Conservation (phyloP, 305 asterid species). For the Fraxinus baroniana region DNA sequence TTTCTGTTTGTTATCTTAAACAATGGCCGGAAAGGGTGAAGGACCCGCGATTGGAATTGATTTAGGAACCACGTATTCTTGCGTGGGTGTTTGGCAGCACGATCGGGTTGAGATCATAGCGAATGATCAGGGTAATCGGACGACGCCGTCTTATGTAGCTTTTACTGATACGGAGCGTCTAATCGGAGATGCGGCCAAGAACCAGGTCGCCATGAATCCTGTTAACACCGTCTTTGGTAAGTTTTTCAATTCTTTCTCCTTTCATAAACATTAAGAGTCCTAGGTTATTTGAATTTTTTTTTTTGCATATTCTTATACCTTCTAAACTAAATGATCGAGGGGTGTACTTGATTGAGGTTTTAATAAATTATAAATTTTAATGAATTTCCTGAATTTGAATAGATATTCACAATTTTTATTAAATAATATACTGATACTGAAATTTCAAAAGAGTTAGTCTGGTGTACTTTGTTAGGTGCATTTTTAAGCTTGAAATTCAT, state of each 20-base stretch:
- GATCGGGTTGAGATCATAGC: slow-evolving; percentile 50
- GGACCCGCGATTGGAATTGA: slow-evolving; percentile 17
- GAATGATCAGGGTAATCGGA: slow-evolving; percentile 47
- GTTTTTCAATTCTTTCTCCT: not conserved
- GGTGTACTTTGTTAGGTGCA: no score
- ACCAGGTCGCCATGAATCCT: slow-evolving; percentile 50
- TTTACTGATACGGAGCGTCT: slow-evolving; percentile 45
- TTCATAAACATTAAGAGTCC: no score
- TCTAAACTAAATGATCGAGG: no score
- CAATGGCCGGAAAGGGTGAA: not conserved
- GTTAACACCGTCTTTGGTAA: slow-evolving; percentile 45
- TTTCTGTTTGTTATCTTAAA: not conserved
- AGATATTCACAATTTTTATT: no score
- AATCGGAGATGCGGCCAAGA: slow-evolving; percentile 44
- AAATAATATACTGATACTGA: no score
- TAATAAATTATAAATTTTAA: no score
- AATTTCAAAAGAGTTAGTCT: no score
- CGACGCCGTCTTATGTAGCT: slow-evolving; percentile 44
- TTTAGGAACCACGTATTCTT: slow-evolving; percentile 44
- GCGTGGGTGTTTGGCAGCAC: slow-evolving; percentile 51
- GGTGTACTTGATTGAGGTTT: no score
- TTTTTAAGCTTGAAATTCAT: no score
- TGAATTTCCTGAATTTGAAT: no score
- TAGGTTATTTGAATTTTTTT: no score
- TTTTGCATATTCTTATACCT: no score